Percentiles rank a stretch among this genome's conserved stretches.
phyloP scores from a whole-genome alignment of 192 early-diverging fungal genomes.

The Umbelopsis vinacea region DNA sequence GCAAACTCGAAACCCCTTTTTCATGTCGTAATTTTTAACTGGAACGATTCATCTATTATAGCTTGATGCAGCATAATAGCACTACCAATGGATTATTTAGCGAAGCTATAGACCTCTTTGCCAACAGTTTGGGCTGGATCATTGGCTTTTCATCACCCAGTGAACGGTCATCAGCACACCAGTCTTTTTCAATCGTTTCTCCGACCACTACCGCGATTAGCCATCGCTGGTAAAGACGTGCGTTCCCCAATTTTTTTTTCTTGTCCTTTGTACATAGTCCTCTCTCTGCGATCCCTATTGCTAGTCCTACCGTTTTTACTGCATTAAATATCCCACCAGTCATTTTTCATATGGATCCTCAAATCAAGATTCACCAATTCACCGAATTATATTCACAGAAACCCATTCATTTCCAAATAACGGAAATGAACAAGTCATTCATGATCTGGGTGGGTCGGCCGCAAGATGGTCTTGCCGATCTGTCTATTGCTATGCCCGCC shows the following conservation, averaged over 20 bases:
- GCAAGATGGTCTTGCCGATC: slow-evolving; percentile 25
- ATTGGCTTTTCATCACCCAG: slow-evolving; percentile 12
- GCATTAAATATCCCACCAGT: slow-evolving; percentile 9
- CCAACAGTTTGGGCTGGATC: slow-evolving; percentile 11
- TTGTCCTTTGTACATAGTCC: neutral
- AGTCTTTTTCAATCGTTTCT: slow-evolving; percentile 3
- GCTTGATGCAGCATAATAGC: slow-evolving; percentile 65
- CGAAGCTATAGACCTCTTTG: slow-evolving; percentile 48
- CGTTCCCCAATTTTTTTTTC: neutral
- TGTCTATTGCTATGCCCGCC: slow-evolving; percentile 39
- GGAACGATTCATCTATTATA: slow-evolving; percentile 10
- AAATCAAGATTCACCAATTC: slow-evolving; percentile 35
- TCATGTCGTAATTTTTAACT: neutral
- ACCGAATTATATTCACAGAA: slow-evolving; percentile 38
- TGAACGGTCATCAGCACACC: neutral
- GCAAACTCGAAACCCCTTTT: neutral
- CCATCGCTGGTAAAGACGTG: neutral
- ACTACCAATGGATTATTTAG: slow-evolving; percentile 64
- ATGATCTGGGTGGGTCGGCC: slow-evolving; percentile 38
- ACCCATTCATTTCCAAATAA: slow-evolving; percentile 35
- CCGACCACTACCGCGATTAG: slow-evolving; percentile 1
- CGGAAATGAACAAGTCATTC: slow-evolving; percentile 31
- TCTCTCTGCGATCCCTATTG: neutral
- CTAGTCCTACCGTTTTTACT: neutral
- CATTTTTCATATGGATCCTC: slow-evolving; percentile 24